Conservation (phyloP, 2,329 filamentous ascomycete species). For the Paraphaeosphaeria sporulosa region DNA sequence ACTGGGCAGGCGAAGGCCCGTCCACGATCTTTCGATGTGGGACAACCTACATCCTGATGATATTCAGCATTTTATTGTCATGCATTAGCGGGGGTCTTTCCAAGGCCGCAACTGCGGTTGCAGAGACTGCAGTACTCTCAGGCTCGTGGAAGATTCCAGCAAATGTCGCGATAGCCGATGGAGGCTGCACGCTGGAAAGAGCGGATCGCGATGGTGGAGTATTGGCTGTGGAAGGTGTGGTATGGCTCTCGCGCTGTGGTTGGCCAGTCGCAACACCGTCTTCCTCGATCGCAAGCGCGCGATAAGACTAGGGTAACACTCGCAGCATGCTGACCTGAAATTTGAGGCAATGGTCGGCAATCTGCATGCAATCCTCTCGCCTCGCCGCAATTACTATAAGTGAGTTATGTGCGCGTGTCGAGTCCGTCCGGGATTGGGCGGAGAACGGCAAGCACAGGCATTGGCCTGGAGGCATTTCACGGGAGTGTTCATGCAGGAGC, state of each 20-base stretch:
- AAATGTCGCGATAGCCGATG: not conserved
- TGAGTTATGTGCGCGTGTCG: not conserved
- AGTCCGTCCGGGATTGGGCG: not conserved
- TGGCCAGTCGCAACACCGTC: constrained; percentile 1
- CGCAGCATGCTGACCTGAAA: not conserved
- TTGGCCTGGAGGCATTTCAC: not conserved
- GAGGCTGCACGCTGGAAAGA: not conserved
- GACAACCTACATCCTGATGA: not conserved
- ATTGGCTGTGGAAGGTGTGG: constrained; percentile 7
- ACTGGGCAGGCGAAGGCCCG: not conserved
- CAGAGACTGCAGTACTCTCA: not conserved
- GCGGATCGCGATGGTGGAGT: not conserved
- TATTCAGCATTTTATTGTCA: not conserved
- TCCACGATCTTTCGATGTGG: not conserved
- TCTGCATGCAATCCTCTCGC: not conserved
- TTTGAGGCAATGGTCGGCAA: not conserved
- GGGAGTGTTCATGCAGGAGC: not conserved
- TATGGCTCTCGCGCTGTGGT: constrained; percentile 3
- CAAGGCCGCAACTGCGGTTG: not conserved
- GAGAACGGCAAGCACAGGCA: not conserved
- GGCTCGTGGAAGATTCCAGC: not conserved
- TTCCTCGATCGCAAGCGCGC: not conserved
- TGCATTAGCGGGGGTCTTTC: not conserved
- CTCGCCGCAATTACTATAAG: not conserved
- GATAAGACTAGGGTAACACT: not conserved